These are phyloP conservation scores for Cryptosporidium sp. DNA, from an alignment of 169 alveolate genomes.

Conservation along the genomic window DNA sequence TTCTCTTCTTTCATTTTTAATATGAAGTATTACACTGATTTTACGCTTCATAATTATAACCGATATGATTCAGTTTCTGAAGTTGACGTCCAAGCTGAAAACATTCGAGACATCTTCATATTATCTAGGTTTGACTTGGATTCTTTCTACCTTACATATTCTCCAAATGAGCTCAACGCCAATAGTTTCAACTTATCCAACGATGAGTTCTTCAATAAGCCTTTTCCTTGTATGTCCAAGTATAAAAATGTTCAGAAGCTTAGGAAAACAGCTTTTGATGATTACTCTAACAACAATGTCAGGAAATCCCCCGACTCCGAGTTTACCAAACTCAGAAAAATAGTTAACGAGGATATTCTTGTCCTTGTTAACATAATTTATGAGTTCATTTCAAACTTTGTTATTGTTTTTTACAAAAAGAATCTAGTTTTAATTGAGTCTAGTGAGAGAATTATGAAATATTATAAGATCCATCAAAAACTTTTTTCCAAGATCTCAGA, in stretches of 20 bases:
- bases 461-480: not conserved
- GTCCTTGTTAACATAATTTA: constrained; percentile 3
- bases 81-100: not conserved
- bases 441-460: not conserved
- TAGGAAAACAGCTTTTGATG: not conserved
- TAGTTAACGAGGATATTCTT: constrained; percentile 16
- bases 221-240: constrained; percentile 45
- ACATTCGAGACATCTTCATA: constrained; percentile 1
- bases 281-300: not conserved
- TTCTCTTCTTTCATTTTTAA: constrained; percentile 21
- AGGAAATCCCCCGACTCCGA: not conserved
- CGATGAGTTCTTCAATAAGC: not conserved
- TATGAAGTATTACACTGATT: constrained; percentile 6
- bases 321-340: not conserved
- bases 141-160: constrained; percentile 1
- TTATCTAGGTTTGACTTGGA: constrained; percentile 5
- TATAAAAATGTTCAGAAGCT: not conserved
- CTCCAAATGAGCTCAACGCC: constrained; percentile 20
- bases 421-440: not conserved
- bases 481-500: not conserved
- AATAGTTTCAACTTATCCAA: not conserved
- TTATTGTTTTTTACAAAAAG: not conserved
- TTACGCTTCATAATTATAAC: not conserved
- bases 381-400: not conserved
- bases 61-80: not conserved